A percentile compares a stretch with the other conserved stretches of the same genome.
Conservation (phyloP, 164 flowering plant species). For the Vitis rupestris region DNA sequence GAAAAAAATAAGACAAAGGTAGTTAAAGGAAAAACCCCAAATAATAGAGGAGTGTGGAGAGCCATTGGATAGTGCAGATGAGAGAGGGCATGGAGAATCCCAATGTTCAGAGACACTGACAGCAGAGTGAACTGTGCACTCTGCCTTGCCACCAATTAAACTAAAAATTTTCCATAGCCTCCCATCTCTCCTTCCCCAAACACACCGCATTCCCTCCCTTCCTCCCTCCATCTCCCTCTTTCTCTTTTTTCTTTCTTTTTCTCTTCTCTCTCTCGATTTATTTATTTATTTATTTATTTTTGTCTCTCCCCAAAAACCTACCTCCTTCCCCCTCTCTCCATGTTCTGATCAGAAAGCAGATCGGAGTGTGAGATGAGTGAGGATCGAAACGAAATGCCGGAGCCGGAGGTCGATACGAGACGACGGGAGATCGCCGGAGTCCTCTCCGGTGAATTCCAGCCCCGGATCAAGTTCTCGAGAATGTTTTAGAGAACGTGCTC, state of each 20-base stretch:
- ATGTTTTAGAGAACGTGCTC: conserved; percentile 80
- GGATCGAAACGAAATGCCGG: conserved; percentile 42
- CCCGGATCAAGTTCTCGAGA: conserved; percentile 74
- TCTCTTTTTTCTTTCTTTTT: neutral
- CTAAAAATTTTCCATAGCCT: neutral
- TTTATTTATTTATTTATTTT: neutral
- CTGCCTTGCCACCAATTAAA: conserved; percentile 11
- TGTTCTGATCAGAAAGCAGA: neutral
- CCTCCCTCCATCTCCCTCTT: conserved; percentile 6
- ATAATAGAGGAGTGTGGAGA: conserved; percentile 41
- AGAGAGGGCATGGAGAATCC: conserved; percentile 42
- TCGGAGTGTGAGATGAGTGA: conserved; percentile 20
- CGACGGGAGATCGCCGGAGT: conserved; percentile 32
- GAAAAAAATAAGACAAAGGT: neutral
- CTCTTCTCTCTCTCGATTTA: neutral
- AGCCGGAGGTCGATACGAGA: conserved; percentile 17
- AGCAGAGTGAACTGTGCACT: conserved; percentile 14
- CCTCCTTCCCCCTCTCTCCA: neutral
- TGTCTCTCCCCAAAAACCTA: neutral
- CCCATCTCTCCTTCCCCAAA: conserved; percentile 3
- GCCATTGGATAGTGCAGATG: conserved; percentile 25
- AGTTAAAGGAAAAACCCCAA: conserved; percentile 22
- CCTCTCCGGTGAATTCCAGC: conserved; percentile 6
- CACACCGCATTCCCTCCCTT: neutral
- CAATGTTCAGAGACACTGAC: conserved; percentile 38